Base-by-base conservation (phyloP, 169 alveolate species). In the Babesia sp. region DNA sequence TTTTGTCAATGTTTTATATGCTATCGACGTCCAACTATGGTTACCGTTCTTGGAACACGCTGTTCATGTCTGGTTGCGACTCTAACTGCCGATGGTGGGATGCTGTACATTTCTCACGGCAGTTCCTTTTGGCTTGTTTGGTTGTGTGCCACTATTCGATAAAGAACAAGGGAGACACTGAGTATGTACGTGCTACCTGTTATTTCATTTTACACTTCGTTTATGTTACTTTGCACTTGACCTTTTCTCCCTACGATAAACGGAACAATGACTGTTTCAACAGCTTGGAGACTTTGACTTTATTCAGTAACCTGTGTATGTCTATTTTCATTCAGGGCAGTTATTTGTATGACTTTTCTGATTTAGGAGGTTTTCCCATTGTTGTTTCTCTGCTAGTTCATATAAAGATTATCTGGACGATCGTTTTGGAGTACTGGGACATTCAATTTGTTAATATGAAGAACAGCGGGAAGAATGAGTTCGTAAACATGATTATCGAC, bases 1-100 rank as follows among this genome's bases (percentile, higher is more conserved):
- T 69, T 28, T 29, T 24, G 22, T 18, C 37, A 28, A 26, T 78
- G 63, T 64, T 78, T 36, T 24, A 18, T 4, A 26, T 28, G 34
- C 37, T 66, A 20, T 20, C 48, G 28, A 46, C 20, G 24, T 42
- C 69, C 11, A 22, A 34, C 22, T 76, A 76, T 45, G 61, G 51
- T 36, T 54, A 58, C 28, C 42, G 74, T 12, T 72, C 83, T 2
- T 78, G 86, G 86, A 70, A 70, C 14, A 56, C 58, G 16, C 44
- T 78, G 14, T 78, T 78, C 67, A 64, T 69, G 79, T 33, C 81
- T n/a, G 86, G 86, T 3, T 68, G 72, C 58, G 72, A 57, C 18
- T 36, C 50, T 5, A 37, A 58, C 24, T 57, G 77, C 14, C 61
- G 82, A 6, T 68, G 71, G 66, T 78, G 86, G 86, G 86, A 78